phyloP scores from a whole-genome alignment of 768 basidiomycete species.

The Pleurotus djamor region DNA sequence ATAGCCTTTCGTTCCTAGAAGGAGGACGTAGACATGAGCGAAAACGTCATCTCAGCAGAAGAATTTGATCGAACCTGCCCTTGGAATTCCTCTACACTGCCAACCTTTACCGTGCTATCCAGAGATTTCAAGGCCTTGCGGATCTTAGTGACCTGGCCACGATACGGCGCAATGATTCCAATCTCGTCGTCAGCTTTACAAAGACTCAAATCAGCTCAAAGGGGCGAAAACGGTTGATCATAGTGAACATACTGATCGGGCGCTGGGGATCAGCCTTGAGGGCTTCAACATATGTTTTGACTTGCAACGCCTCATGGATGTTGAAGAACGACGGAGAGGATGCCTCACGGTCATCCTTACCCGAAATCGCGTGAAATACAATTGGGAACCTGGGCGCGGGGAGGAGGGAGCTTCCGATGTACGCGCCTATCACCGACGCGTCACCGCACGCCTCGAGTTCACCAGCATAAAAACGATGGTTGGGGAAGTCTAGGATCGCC shows the following conservation, averaged over 20 bases:
- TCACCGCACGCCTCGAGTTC: constrained; percentile 50
- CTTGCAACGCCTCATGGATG: constrained; percentile 52
- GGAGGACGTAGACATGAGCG: background rate
- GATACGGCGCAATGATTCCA: constrained; percentile 62
- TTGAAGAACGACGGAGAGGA: constrained; percentile 75
- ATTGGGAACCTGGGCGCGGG: constrained; percentile 52
- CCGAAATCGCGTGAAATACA: constrained; percentile 57
- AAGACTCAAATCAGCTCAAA: background rate
- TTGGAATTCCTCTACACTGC: constrained; percentile 67
- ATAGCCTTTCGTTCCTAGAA: constrained; percentile 53
- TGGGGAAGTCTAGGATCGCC: constrained; percentile 60
- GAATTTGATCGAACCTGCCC: constrained; percentile 44
- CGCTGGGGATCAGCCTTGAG: constrained; percentile 30
- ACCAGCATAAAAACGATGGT: constrained; percentile 53
- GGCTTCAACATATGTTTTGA: constrained; percentile 45
- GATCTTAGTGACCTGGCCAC: constrained; percentile 55
- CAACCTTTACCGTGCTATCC: constrained; percentile 50
- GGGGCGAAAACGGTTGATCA: too few species aligned
- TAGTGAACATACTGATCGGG: constrained; percentile 36
- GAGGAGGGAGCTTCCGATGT: constrained; percentile 35
- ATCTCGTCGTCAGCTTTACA: constrained; percentile 47
- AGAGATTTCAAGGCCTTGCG: constrained; percentile 29
- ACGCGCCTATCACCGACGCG: constrained; percentile 33
- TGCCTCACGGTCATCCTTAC: constrained; percentile 65
- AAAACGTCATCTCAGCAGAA: constrained; percentile 26